Evolutionary conservation across 129 eudicot species (phyloP).

Genomic region (Erigeron canadensis): DNA sequence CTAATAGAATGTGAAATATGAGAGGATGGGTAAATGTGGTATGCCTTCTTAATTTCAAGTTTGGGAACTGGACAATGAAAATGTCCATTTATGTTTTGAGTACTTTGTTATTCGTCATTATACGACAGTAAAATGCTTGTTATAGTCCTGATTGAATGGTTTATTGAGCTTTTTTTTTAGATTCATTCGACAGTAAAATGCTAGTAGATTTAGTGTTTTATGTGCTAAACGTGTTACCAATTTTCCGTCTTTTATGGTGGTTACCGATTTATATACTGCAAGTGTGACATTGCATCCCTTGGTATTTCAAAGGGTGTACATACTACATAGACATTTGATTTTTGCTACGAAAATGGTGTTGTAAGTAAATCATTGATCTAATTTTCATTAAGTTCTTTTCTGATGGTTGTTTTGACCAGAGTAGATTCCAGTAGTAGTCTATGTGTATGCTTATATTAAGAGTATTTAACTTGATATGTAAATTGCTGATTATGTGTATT

Average conservation of each 20-base stretch:
- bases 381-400: background rate
- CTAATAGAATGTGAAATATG: too few relatives aligned
- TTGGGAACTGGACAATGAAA: background rate
- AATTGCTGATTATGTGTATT: background rate
- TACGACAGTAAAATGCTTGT: background rate
- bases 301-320: background rate
- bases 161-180: too few relatives aligned
- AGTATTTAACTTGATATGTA: background rate
- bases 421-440: background rate
- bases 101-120: too few relatives aligned
- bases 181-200: too few relatives aligned
- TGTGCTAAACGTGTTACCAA: background rate
- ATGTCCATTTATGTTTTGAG: too few relatives aligned
- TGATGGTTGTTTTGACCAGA: background rate
- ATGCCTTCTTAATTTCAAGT: background rate
- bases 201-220: background rate
- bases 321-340: conserved; percentile 8
- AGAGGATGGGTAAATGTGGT: too few relatives aligned
- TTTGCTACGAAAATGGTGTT: background rate
- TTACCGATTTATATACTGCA: background rate
- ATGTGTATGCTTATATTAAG: background rate
- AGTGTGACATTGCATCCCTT: background rate
- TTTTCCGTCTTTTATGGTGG: background rate
- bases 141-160: background rate
- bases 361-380: background rate